Base-by-base conservation (phyloP, 2,329 filamentous ascomycete species). In the Aspergillus sp. region DNA sequence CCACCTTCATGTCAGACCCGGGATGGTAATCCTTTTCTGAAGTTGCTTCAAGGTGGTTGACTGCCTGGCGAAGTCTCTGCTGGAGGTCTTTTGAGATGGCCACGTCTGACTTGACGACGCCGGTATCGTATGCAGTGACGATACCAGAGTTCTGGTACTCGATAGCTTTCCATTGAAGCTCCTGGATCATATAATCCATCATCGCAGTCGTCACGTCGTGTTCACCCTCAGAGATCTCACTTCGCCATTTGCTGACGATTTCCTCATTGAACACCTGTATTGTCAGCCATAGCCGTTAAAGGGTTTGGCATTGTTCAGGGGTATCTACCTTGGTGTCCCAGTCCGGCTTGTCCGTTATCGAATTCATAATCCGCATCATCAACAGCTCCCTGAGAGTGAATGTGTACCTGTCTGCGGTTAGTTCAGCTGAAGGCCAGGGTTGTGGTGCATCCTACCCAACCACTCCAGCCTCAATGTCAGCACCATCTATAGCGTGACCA, bases 1-100 rank as follows among this genome's bases (percentile, higher is more conserved):
- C 79, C 0, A 90, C 86, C 58, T 81, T 81, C 0, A 75, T 70
- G 33, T 84, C 73, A 0, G 82, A 85, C 2, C 80, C 75, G 0
- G 86, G 86, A 69, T 89, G 86, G 79, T 85, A 90, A 68, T 76
- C 50, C 0, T 73, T 51, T 4, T 83, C 81, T 4, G 57, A 45
- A 19, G 57, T 40, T 40, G 82, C 67, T 63, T 88, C 82, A 1
- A 90, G 72, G 0, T 69, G 70, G 1, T 70, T 68, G 27, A 84
- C 81, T 0, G 77, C 81, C 5, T 70, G 64, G 30, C 71, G 75
- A 2, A 89, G 75, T 0, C 71, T 69, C 0, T 78, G 30, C 13
- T 73, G 71, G 1, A 83, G 60, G 1, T 75, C 69, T 1, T 67
- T 53, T 0, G 77, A 61, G 5, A 86, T 72, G 1, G 77, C 64